Evolutionary conservation across 1,284 basidiomycete species (phyloP), one percentile per base, ranked within the genome.

Genomic region (Cerrena zonata): DNA sequence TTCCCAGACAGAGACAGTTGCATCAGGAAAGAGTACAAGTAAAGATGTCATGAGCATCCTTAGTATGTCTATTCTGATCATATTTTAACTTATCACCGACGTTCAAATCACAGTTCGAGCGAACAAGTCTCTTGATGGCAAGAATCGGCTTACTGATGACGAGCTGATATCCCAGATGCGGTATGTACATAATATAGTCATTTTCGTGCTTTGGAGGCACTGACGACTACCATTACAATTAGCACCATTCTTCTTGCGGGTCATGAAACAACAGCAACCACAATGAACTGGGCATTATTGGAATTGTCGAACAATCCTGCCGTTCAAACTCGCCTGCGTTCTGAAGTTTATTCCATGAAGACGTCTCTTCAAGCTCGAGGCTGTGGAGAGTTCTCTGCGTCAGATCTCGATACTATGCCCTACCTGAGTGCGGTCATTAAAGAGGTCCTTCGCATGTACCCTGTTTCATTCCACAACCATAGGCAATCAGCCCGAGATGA

Each of bases 81-180:
- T 44, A 23, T 12, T 45, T 41, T 41, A 10, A 41, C 41, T 5
- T 36, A 37, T 45, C 11, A 22, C 34, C 22, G 15, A 23, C 44
- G 22, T 44, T 45, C 24, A 30, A 15, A 45, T 2, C 21, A 2
- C 41, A 81, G 81, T 81, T 42, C 74, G 72, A 58, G 79, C 80
- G 4, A 82, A 82, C 53, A 66, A 67, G 40, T 71, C 74, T 3
- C 68, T 75, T 42, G 65, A 75, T 11, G 69, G 69, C 43, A 71
- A 67, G 50, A 65, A 65, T 19, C 68, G 67, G 49, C 62, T 84
- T 47, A 71, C 58, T 3, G 74, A 80, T 23, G 71, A 74, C 23
- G 82, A 82, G 53, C 62, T 82, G 55, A 55, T 78, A 2, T 64
- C 78, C 5, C 78, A 82, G 59, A 77, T 85, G 72, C 66, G 74